Base-by-base conservation (phyloP, 2,329 filamentous ascomycete genomes). In the Cadophora sp. region DNA sequence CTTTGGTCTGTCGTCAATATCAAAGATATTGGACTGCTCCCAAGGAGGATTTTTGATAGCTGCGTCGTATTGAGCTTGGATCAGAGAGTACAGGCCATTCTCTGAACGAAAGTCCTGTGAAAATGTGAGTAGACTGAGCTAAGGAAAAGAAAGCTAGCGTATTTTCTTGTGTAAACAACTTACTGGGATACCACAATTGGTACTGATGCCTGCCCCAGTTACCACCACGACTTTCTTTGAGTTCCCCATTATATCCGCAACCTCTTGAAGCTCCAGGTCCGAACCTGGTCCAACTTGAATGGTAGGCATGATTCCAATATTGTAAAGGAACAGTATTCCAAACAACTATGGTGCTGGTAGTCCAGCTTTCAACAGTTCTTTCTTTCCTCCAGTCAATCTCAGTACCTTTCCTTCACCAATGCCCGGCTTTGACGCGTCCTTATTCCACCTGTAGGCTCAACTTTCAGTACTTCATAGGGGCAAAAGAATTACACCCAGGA, bases 111-210 rank as follows among this genome's bases (percentile, higher is more conserved):
- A 92, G 72, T 92, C 90, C 89, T 91, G 71, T 40, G 69, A 76
- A 69, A 77, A 70, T 62, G 71, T 73, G 62, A 68, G 14, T 43
- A 64, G 66, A 60, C 29, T 24, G 9, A 22, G 37, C 60, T 48
- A 37, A 34, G 3, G 31, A 4, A 19, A 37, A 34, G 3, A 46
- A 4, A 19, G 29, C 5, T 40, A 46, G 61, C 31, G 55, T 31
- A 19, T n/a, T 37, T 22, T 58, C 43, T 8, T 27, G 4, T 22
- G 24, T n/a, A 48, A 46, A 29, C 51, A 14, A 77, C 85, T 75
- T 82, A 92, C 90, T 62, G 90, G 90, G 76, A 92, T 92, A 65
- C 91, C 91, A 70, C 89, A 92, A 77, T 92, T 92, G 62, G 91
- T 92, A 76, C 89, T 91, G 76, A 92, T 92, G 63, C 90, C 90